Evolutionary conservation across 1,284 basidiomycete genomes (phyloP).

Genomic region (Apiotrichum siamense): DNA sequence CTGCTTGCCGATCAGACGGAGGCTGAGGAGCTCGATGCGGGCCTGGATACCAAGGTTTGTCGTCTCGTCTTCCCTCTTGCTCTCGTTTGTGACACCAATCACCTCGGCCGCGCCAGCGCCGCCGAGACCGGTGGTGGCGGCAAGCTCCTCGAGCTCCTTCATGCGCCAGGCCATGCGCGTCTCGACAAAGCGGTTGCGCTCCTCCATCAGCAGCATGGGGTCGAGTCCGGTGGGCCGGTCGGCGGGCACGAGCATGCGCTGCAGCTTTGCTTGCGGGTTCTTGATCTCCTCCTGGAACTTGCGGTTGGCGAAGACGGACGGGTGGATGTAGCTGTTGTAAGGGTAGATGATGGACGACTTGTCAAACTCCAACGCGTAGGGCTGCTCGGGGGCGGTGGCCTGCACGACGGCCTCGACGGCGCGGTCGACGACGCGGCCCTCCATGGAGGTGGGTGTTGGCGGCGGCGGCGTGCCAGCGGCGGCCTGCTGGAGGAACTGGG

Average conservation of each 20-base stretch:
- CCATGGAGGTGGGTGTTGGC: slow-evolving; percentile 23
- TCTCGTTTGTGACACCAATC: slow-evolving; percentile 47
- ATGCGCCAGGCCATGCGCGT: slow-evolving; percentile 85
- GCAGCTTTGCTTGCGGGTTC: slow-evolving; percentile 48
- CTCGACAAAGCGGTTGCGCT: slow-evolving; percentile 86
- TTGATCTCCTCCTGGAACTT: slow-evolving; percentile 50
- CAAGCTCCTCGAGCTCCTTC: slow-evolving; percentile 76
- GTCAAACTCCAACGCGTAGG: slow-evolving; percentile 65
- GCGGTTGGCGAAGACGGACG: slow-evolving; percentile 64
- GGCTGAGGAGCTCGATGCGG: slow-evolving; percentile 86
- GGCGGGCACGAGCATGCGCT: slow-evolving; percentile 77
- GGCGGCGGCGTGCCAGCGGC: slow-evolving; percentile 49
- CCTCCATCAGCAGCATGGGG: slow-evolving; percentile 80
- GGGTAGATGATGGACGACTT: slow-evolving; percentile 78
- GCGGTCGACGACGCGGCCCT: slow-evolving; percentile 60
- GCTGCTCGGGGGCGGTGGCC: slow-evolving; percentile 24
- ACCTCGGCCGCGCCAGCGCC: slow-evolving; percentile 55
- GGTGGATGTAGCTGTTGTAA: slow-evolving; percentile 89
- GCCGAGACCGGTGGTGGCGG: slow-evolving; percentile 75
- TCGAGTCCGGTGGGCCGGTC: slow-evolving; percentile 91
- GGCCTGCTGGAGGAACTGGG: slow-evolving; percentile 70
- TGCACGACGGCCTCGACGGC: slow-evolving; percentile 64
- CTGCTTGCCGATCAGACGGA: slow-evolving; percentile 89
- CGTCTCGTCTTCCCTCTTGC: slow-evolving; percentile 53
- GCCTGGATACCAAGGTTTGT: slow-evolving; percentile 58